phyloP scores from a whole-genome alignment of 2,329 filamentous ascomycete species.

The Aspergillus hiratsukae region DNA sequence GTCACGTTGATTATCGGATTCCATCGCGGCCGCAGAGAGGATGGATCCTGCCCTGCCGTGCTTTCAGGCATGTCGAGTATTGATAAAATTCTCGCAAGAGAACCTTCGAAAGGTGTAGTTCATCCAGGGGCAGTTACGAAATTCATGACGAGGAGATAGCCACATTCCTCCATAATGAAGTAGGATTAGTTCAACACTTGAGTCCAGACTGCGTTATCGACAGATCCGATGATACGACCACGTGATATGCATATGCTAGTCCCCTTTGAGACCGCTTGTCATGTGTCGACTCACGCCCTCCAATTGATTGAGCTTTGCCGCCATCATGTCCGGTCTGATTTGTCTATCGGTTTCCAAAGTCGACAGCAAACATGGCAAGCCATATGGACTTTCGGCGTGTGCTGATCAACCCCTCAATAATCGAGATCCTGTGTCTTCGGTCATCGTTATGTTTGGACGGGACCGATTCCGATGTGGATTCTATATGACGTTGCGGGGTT shows the following conservation, averaged over 20 bases:
- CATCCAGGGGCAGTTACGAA: background rate
- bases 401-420: background rate
- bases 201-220: background rate
- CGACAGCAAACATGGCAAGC: background rate
- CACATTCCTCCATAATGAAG: background rate
- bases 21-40: conserved; percentile 31
- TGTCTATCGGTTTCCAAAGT: background rate
- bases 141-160: background rate
- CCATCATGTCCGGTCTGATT: background rate
- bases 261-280: conserved; percentile 17
- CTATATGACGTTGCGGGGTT: too few species aligned
- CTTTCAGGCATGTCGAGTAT: conserved; percentile 18
- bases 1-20: conserved; percentile 52
- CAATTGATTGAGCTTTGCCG: background rate
- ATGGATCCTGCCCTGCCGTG: conserved; percentile 14
- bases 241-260: conserved; percentile 5
- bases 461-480: too few species aligned
- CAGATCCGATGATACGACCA: conserved; percentile 6
- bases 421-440: too few species aligned
- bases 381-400: background rate
- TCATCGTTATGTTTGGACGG: too few species aligned
- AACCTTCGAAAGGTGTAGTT: background rate
- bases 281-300: background rate
- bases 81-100: background rate
- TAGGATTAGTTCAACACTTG: background rate